These are phyloP conservation scores for Scheffersomyces parashehatae DNA, from an alignment of 1,139 yeast species.

Conservation along the genomic window DNA sequence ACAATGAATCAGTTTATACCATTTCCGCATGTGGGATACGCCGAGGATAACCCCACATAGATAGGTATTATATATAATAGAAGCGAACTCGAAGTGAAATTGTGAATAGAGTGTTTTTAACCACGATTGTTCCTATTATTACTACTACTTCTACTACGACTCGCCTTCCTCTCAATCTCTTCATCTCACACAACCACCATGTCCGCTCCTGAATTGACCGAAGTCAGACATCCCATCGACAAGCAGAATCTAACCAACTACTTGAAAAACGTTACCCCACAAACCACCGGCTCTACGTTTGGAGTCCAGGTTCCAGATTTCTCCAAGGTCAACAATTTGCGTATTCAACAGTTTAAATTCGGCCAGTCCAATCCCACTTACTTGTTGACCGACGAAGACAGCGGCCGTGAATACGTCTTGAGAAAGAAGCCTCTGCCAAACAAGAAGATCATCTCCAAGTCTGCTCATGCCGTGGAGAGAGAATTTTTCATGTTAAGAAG, in stretches of 20 bases:
- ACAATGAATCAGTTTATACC: too few species aligned
- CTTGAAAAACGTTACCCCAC: conserved; percentile 5
- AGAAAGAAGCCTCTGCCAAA: conserved; percentile 65
- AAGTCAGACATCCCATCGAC: conserved; percentile 22
- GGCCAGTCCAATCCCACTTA: conserved; percentile 74
- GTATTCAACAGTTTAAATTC: conserved; percentile 54
- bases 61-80: too few species aligned
- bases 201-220: conserved; percentile 17
- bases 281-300: conserved; percentile 7
- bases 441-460: conserved; percentile 50
- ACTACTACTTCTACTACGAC: too few species aligned
- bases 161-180: too few species aligned
- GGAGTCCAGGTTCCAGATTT: conserved; percentile 14
- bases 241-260: conserved; percentile 11
- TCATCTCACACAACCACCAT: conserved; percentile 2
- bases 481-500: conserved; percentile 59
- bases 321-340: conserved; percentile 3
- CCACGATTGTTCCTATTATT: too few species aligned
- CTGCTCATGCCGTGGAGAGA: conserved; percentile 68
- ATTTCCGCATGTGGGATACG: too few species aligned
- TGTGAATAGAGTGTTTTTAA: too few species aligned
- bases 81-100: too few species aligned
- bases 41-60: too few species aligned
- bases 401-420: conserved; percentile 48
- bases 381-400: conserved; percentile 41